Evolutionary conservation across 164 flowering plant species (phyloP).

Genomic region (Vitis rotundifolia): DNA sequence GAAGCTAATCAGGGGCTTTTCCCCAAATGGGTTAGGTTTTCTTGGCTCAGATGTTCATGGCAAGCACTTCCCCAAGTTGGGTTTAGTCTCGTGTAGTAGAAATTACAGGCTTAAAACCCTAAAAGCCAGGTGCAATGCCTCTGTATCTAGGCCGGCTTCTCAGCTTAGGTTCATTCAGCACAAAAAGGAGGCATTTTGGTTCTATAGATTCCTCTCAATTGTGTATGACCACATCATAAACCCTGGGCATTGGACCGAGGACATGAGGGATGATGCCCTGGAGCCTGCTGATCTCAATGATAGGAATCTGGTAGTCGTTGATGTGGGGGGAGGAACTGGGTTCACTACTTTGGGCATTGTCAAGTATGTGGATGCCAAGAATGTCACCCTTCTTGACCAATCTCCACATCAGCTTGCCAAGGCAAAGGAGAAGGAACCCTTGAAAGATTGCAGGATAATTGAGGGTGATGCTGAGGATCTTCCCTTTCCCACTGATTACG

Average conservation of each 20-base stretch:
- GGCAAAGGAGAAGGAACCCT: conserved; percentile 72
- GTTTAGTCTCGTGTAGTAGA: conserved; percentile 30
- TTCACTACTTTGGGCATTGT: conserved; percentile 73
- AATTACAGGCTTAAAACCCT: conserved; percentile 18
- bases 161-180: conserved; percentile 79
- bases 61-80: conserved; percentile 26
- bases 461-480: conserved; percentile 87
- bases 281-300: conserved; percentile 62
- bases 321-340: conserved; percentile 84
- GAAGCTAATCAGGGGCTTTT: conserved; percentile 28
- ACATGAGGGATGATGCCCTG: conserved; percentile 78
- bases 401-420: conserved; percentile 84
- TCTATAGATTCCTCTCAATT: conserved; percentile 70
- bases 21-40: conserved; percentile 43
- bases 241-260: conserved; percentile 88
- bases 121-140: conserved; percentile 43
- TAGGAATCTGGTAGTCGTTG: conserved; percentile 60
- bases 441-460: conserved; percentile 63
- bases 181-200: conserved; percentile 81
- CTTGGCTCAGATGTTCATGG: conserved; percentile 47
- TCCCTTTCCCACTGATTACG: conserved; percentile 68
- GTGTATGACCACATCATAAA: conserved; percentile 68
- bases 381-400: conserved; percentile 74
- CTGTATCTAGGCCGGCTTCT: conserved; percentile 56
- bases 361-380: conserved; percentile 78